Percentiles rank a stretch among this genome's conserved stretches.
phyloP scores from a whole-genome alignment of 164 flowering plant genomes.

The Stephania cephalantha region DNA sequence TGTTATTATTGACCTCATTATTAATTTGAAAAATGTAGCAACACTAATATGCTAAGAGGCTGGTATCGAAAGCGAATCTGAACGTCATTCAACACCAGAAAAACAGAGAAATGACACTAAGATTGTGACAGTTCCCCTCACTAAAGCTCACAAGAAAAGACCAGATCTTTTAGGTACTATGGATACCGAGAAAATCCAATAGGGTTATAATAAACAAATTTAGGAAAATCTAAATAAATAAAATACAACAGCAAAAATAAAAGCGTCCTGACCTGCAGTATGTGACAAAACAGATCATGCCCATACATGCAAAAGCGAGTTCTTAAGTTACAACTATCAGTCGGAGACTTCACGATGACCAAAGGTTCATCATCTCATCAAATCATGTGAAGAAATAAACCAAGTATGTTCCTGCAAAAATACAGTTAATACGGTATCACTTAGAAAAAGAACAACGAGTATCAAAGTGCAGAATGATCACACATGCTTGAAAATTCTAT shows the following conservation, averaged over 20 bases:
- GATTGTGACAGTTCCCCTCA: too few species aligned
- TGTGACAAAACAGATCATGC: constrained; percentile 48
- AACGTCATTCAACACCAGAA: neutral
- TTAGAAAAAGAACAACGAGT: neutral
- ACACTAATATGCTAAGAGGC: neutral
- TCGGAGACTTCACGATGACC: constrained; percentile 44
- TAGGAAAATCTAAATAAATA: neutral
- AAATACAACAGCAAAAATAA: neutral
- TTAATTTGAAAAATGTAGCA: neutral
- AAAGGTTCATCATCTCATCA: constrained; percentile 51
- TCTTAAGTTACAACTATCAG: constrained; percentile 31
- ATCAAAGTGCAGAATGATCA: neutral
- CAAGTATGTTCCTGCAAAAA: constrained; percentile 63
- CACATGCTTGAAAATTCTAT: constrained; percentile 74
- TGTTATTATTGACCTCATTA: too few species aligned
- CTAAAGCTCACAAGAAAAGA: neutral
- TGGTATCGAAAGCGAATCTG: neutral
- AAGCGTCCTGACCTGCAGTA: constrained; percentile 42
- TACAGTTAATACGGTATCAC: neutral
- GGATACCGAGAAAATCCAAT: neutral
- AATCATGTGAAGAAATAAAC: constrained; percentile 59
- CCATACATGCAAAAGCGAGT: constrained; percentile 62
- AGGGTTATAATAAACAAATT: neutral
- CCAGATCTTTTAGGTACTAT: neutral
- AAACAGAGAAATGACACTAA: too few species aligned